Percentiles rank a stretch among this genome's conserved stretches.
phyloP scores from a whole-genome alignment of 2,329 filamentous ascomycete genomes.

The Colletotrichum zoysiae region DNA sequence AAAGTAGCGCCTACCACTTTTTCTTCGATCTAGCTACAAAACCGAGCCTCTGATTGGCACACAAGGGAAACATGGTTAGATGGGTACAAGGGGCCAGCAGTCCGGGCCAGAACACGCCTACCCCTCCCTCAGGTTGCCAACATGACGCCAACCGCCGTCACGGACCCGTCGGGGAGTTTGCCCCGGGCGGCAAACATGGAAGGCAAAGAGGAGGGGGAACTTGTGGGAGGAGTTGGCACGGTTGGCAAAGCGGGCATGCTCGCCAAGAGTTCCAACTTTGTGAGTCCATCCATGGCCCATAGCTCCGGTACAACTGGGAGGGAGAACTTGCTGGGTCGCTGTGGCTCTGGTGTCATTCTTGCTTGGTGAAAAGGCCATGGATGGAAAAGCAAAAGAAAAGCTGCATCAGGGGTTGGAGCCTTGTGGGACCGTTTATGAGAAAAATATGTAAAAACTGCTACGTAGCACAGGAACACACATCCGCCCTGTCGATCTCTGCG shows the following conservation, averaged over 20 bases:
- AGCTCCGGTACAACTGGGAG: not conserved
- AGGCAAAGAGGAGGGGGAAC: not conserved
- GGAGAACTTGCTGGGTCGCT: not conserved
- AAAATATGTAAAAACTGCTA: conserved; percentile 9
- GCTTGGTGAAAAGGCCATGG: not conserved
- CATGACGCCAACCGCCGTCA: conserved; percentile 39
- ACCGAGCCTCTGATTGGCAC: conserved; percentile 15
- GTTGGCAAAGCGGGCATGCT: conserved; percentile 15
- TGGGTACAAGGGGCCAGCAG: conserved; percentile 31
- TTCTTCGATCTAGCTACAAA: not conserved
- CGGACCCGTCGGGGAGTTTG: conserved; percentile 17
- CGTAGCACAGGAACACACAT: conserved; percentile 4
- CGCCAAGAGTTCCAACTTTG: conserved; percentile 6
- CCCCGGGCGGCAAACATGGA: conserved; percentile 9
- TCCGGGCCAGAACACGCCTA: conserved; percentile 30
- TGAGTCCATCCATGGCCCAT: not conserved
- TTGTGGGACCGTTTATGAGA: conserved; percentile 31
- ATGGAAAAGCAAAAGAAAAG: conserved; percentile 15
- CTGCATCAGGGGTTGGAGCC: conserved; percentile 20
- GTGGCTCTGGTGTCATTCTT: conserved; percentile 2
- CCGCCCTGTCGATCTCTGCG: conserved; percentile 39
- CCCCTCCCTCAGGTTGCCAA: conserved; percentile 23
- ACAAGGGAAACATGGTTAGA: not conserved
- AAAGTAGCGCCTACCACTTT: conserved; percentile 33
- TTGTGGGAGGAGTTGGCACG: conserved; percentile 13